phyloP scores from a whole-genome alignment of 306 rosid species.

The Macrotyloma uniflorum region DNA sequence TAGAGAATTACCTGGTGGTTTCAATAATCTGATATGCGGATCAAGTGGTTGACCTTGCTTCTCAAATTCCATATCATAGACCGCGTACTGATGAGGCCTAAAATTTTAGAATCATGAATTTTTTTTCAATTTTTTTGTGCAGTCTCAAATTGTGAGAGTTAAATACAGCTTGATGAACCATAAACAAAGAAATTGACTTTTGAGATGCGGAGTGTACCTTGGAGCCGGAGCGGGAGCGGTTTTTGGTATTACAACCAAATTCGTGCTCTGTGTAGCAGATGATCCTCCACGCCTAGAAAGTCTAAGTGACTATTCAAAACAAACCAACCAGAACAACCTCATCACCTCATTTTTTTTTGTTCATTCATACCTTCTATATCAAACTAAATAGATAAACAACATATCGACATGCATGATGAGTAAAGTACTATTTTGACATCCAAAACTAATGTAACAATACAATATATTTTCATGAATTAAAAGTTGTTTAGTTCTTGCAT shows the following conservation, averaged over 20 bases:
- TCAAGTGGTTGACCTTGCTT: background rate
- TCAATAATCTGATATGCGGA: slow-evolving; percentile 10
- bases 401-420: no score
- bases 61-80: background rate
- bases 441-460: background rate
- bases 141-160: background rate
- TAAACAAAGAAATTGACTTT: background rate
- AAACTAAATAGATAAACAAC: no score
- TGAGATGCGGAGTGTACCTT: background rate
- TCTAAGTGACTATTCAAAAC: background rate
- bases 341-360: no score
- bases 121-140: background rate
- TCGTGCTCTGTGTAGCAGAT: no score
- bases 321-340: background rate
- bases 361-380: no score
- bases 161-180: no score
- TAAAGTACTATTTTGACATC: no score
- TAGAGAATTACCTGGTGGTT: background rate
- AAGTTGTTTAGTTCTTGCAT: background rate
- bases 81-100: background rate
- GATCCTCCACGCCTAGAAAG: no score
- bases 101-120: background rate
- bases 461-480: background rate
- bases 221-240: background rate
- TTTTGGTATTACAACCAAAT: no score